Base-by-base conservation (phyloP, 164 flowering plant genomes). In the Magnolia officinalis region DNA sequence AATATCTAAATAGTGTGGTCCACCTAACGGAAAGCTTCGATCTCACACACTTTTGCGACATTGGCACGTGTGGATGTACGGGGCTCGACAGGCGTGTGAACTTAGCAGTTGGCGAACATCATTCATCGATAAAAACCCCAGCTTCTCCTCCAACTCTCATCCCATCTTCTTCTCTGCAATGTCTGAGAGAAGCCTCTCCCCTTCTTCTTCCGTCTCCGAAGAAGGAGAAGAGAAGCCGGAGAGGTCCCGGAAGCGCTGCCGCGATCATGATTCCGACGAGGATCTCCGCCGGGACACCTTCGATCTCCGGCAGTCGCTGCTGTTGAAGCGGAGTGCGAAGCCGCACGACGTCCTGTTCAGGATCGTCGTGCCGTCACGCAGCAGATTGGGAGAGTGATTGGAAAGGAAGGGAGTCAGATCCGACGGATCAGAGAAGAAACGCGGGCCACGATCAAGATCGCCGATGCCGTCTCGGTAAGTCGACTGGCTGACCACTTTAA, bases 301-400 rank as follows among this genome's bases (percentile, higher is more conserved):
- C 24, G 75, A 51, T 31, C 9, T 49, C 8, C 76, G 78, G 14
- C 31, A 29, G 19, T 31, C 71, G 19, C 75, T 77, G 14, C 31
- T 37, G n/a, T 19, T 19, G 49, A 68, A 68, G 49, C 49, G 71
- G 71, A 37, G 20, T 19, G 45, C 45, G 16, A 37, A 45, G n/a
- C 31, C 71, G n/a, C 71, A 68, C 20, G 71, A 68, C 23, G 71
- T 68, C 71, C 71, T 68, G 7, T 68, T 68, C 50, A 13, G 71
- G 20, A 68, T 68, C 71, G 45, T 68, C 29, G 91, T 92, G 6
- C 97, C 96, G 8, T 92, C 97, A 72, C 80, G 77, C n/a, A n/a
- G 79, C 92, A 92, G 86, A 89, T 94, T 66, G 97, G 98, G 77
- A 89, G 88, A 81, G 96, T 94, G 0, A 94, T 94, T 10, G 98